Conservation (phyloP, 163 green algal genomes). For the Scenedesmus sp. region DNA sequence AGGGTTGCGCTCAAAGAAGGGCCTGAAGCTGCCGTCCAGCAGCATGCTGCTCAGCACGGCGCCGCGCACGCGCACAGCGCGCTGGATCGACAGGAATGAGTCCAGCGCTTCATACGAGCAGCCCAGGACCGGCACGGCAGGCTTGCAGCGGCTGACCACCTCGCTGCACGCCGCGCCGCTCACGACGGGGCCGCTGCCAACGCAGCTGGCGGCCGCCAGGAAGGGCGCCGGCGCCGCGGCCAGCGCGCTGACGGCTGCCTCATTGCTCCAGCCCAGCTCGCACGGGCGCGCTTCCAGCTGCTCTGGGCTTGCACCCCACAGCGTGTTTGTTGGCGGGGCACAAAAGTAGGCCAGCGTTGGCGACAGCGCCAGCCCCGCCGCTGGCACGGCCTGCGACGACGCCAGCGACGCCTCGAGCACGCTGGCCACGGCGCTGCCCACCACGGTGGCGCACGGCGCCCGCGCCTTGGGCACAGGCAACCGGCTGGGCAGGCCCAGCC, state of each 20-base stretch:
- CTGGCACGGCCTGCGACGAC: neutral
- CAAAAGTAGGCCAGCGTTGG: neutral
- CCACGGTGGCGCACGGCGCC: neutral
- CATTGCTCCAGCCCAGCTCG: neutral
- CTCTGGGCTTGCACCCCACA: too few species aligned
- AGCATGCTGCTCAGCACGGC: neutral
- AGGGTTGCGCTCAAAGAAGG: neutral
- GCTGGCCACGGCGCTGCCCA: neutral
- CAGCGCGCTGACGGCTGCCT: neutral
- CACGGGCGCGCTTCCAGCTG: neutral
- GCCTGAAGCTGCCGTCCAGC: neutral
- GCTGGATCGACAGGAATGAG: neutral
- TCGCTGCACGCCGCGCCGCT: neutral
- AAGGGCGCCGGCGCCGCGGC: neutral
- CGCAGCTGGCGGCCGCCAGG: neutral
- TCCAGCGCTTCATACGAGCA: constrained; percentile 3
- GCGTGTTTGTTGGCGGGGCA: too few species aligned
- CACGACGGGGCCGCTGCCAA: neutral
- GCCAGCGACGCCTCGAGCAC: neutral
- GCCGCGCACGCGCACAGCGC: neutral
- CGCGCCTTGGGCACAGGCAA: neutral
- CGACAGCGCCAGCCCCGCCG: neutral
- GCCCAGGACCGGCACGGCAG: neutral
- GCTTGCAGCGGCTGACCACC: neutral
- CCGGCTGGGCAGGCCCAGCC: neutral